A percentile compares a stretch with the other conserved stretches of the same genome.
Conservation (phyloP, 805 yeast genomes). For the Myxozyma vanderwaltii region DNA sequence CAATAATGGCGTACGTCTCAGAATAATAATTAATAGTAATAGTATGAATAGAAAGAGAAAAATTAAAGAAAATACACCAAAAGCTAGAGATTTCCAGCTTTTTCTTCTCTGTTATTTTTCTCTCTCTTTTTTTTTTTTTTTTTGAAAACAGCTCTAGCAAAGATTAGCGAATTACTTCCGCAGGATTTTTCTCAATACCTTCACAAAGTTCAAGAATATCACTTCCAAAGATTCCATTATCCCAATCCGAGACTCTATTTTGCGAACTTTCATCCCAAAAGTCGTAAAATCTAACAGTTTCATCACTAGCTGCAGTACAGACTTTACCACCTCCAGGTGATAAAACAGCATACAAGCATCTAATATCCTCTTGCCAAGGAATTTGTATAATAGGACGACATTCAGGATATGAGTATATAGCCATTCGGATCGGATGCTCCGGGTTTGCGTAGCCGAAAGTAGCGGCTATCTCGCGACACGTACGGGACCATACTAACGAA, state of each 20-base stretch:
- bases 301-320: slow-evolving; percentile 78
- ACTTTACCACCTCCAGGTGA: slow-evolving; percentile 67
- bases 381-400: slow-evolving; percentile 43
- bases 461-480: slow-evolving; percentile 65
- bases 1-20: too few species aligned
- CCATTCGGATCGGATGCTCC: slow-evolving; percentile 54
- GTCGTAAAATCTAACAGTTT: slow-evolving; percentile 71
- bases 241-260: slow-evolving; percentile 29
- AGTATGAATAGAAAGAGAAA: not conserved
- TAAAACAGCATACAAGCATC: slow-evolving; percentile 66
- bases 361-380: slow-evolving; percentile 43
- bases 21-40: not conserved
- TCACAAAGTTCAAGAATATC: slow-evolving; percentile 37
- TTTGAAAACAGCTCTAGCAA: too few species aligned
- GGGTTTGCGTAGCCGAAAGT: slow-evolving; percentile 78
- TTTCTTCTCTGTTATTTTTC: too few species aligned
- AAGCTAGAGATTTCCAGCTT: too few species aligned
- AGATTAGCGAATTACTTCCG: slow-evolving; percentile 21
- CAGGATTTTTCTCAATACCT: slow-evolving; percentile 34
- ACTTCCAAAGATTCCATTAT: slow-evolving; percentile 36
- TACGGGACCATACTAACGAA: slow-evolving; percentile 72
- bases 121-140: too few species aligned
- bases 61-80: too few species aligned
- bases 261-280: slow-evolving; percentile 55
- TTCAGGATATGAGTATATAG: slow-evolving; percentile 68